Base-by-base conservation (phyloP, 176 grass and related monocot genomes). In the Oropetium thomaeum region DNA sequence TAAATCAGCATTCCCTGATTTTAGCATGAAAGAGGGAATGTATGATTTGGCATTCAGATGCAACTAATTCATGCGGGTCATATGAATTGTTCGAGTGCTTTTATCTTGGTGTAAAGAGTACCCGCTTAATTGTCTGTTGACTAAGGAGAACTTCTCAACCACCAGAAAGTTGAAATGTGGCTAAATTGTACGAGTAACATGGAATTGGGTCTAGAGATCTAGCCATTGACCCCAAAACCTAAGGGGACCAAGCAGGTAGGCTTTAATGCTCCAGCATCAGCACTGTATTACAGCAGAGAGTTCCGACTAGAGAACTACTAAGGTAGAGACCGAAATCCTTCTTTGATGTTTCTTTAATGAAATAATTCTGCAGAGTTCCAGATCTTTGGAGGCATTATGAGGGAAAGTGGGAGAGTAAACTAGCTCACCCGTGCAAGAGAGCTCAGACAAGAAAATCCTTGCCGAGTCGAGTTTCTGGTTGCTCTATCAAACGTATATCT, bases 11-110 rank as follows among this genome's bases (percentile, higher is more conserved):
- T 79, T 88, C 75, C 81, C 58, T 79, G 44, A 41, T 79, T 88
- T 88, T 88, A 84, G 54, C 30, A 64, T 70, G 81, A 17, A 79
- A 64, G 69, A 67, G 34, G 61, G 74, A 68, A 62, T 83, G 80
- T n/a, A 75, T 75, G 75, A 7, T 43, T 86, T 64, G 69, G 62
- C 30, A 69, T 79, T 70, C 42, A 69, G 80, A 54, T 83, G 80
- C 71, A 76, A 69, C 68, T 42, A 25, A 73, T 73, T 74, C 69
- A 74, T 73, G 33, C 4, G 17, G 35, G n/a, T 38, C 28, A 30
- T 88, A 78, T 83, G 70, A 82, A 69, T 79, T 26, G 63, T 70
- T 60, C 23, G 44, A 70, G 5, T 81, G 78, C 27, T 43, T 81
- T 53, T 45, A 68, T 22, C 71, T 78, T 73, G 32, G 31, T 71